Percentiles rank a stretch among this genome's conserved stretches.
phyloP scores from a whole-genome alignment of 257 asterid genomes.

The Jacaranda copaia region DNA sequence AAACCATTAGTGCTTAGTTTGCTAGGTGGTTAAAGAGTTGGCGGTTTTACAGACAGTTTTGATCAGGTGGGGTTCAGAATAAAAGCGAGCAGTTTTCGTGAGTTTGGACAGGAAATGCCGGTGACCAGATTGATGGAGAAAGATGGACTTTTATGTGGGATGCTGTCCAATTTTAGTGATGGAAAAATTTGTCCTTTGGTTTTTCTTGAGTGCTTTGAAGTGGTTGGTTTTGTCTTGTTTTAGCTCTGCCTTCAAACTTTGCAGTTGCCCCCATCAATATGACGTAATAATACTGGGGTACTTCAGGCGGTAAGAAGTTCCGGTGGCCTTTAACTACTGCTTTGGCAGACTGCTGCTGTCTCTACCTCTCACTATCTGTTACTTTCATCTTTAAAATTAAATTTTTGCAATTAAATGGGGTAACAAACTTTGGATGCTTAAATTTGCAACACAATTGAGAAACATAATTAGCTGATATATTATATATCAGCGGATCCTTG shows the following conservation, averaged over 20 bases:
- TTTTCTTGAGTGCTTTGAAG: not conserved
- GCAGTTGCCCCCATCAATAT: not conserved
- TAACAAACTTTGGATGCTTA: too few species aligned
- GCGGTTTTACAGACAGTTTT: too few species aligned
- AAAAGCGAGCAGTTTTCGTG: too few species aligned
- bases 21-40: too few species aligned
- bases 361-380: not conserved
- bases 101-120: not conserved
- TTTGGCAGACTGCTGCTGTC: not conserved
- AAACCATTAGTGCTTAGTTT: too few species aligned
- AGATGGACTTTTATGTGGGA: constrained; percentile 4
- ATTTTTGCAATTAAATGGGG: too few species aligned
- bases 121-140: constrained; percentile 3
- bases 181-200: not conserved
- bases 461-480: too few species aligned
- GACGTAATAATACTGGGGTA: not conserved
- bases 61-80: too few species aligned
- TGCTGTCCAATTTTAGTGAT: not conserved
- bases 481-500: too few species aligned
- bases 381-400: too few species aligned
- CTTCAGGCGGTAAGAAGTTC: not conserved
- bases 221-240: not conserved
- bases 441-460: too few species aligned
- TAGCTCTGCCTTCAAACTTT: not conserved
- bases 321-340: too few species aligned